Conservation (phyloP, 805 yeast species). For the Yamadazyma phyllophila region DNA sequence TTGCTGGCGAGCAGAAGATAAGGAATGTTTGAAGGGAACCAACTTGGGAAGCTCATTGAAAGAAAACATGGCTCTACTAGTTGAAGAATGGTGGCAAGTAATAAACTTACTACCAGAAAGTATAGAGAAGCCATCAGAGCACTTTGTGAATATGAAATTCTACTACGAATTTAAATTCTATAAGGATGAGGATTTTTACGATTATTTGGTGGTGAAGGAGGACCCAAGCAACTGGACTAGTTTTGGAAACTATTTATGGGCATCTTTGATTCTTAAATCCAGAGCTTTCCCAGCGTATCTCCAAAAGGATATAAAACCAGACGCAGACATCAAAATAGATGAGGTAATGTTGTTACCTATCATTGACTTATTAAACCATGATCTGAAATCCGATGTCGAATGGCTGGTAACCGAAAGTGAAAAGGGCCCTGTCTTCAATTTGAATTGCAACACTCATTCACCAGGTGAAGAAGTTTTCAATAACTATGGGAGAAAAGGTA, state of each 20-base stretch:
- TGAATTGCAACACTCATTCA: slow-evolving; percentile 35
- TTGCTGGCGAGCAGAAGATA: slow-evolving; percentile 58
- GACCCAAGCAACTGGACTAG: slow-evolving; percentile 52
- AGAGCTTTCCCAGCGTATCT: slow-evolving; percentile 78
- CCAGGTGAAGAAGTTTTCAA: slow-evolving; percentile 59
- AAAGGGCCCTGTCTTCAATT: slow-evolving; percentile 33
- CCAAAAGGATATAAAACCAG: slow-evolving; percentile 33
- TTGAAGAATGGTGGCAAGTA: slow-evolving; percentile 62
- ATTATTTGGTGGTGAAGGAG: slow-evolving; percentile 22
- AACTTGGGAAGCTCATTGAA: slow-evolving; percentile 60
- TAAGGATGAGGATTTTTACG: slow-evolving; percentile 32
- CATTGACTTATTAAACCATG: slow-evolving; percentile 77
- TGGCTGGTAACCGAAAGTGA: slow-evolving; percentile 47
- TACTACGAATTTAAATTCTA: slow-evolving; percentile 43
- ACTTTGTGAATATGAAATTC: slow-evolving; percentile 41
- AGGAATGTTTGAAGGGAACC: slow-evolving; percentile 58
- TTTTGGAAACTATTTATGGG: slow-evolving; percentile 74
- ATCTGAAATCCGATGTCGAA: slow-evolving; percentile 54
- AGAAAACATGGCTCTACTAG: slow-evolving; percentile 41
- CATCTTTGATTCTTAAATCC: slow-evolving; percentile 64
- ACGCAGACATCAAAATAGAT: slow-evolving; percentile 28
- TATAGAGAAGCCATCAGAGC: slow-evolving; percentile 29
- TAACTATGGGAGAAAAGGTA: slow-evolving; percentile 86
- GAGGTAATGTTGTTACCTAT: slow-evolving; percentile 75
- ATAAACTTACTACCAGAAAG: slow-evolving; percentile 30